Conservation (phyloP, 2,329 filamentous ascomycete genomes). For the Diaporthe sp. region DNA sequence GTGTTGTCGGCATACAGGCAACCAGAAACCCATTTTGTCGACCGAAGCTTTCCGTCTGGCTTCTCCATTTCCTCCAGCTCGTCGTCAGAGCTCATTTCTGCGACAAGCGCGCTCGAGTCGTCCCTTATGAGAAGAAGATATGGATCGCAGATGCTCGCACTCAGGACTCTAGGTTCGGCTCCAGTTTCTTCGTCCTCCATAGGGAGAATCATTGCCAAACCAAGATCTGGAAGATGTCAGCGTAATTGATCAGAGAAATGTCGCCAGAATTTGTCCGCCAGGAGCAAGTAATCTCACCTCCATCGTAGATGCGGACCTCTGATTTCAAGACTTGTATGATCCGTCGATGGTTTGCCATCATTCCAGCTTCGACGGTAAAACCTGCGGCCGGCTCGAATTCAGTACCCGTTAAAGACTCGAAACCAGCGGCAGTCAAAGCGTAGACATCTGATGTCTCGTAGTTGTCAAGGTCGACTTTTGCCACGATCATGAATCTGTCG, state of each 20-base stretch:
- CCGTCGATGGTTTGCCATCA: constrained; percentile 82
- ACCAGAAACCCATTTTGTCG: constrained; percentile 83
- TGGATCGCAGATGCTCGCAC: constrained; percentile 87
- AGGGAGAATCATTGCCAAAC: constrained; percentile 89
- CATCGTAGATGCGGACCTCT: constrained; percentile 91
- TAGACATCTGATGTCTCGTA: constrained; percentile 86
- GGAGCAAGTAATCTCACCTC: constrained; percentile 67
- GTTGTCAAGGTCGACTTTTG: constrained; percentile 76
- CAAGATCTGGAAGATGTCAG: constrained; percentile 73
- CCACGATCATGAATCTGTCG: constrained; percentile 86
- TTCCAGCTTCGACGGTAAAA: constrained; percentile 86
- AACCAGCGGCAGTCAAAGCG: constrained; percentile 77
- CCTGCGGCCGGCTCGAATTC: constrained; percentile 95
- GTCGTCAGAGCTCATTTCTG: constrained; percentile 82
- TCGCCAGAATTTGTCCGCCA: not conserved
- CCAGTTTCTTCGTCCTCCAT: constrained; percentile 93
- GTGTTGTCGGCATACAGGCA: constrained; percentile 82
- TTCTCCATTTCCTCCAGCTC: constrained; percentile 87
- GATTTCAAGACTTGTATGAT: constrained; percentile 90
- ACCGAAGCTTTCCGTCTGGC: constrained; percentile 65
- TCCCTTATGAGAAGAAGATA: constrained; percentile 87
- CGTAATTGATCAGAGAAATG: not conserved
- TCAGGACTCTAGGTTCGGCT: constrained; percentile 81
- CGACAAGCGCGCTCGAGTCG: constrained; percentile 83
- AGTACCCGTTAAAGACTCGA: constrained; percentile 82